Evolutionary conservation across 2,329 filamentous ascomycete genomes (phyloP).

Genomic region (Colletotrichum sp.): DNA sequence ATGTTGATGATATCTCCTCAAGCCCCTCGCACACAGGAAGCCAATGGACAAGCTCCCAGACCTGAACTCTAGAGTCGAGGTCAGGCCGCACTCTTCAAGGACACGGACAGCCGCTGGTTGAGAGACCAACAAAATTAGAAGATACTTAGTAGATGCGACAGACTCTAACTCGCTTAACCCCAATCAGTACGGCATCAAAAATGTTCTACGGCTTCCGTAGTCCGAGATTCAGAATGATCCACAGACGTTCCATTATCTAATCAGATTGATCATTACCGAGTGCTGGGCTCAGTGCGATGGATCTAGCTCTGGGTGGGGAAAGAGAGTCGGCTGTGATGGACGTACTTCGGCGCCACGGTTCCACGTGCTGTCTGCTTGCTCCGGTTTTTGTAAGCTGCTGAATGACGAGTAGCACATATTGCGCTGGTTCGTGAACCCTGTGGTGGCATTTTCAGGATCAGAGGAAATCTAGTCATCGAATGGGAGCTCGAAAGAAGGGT

Average conservation of each 20-base stretch:
- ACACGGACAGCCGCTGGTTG: not conserved
- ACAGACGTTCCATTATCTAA: not conserved
- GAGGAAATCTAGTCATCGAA: not conserved
- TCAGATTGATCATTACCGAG: not conserved
- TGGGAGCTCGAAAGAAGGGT: not conserved
- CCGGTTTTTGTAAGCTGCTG: not conserved
- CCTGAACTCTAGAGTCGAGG: not conserved
- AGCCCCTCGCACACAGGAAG: not conserved
- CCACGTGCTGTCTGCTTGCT: not conserved
- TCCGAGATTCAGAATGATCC: not conserved
- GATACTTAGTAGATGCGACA: not conserved
- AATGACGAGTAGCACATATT: not conserved
- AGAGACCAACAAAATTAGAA: not conserved
- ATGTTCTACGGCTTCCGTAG: not conserved
- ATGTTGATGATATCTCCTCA: not conserved
- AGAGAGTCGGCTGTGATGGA: not conserved
- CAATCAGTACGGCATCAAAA: not conserved
- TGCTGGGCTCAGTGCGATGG: not conserved
- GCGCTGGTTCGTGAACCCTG: not conserved
- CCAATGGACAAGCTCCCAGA: not conserved
- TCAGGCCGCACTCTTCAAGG: not conserved
- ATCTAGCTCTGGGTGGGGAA: not conserved
- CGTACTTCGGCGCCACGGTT: not conserved
- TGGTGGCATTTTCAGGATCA: not conserved
- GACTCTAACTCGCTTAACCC: not conserved